phyloP scores from a whole-genome alignment of 2,329 filamentous ascomycete species.

The Phyllosticta citribraziliensis region DNA sequence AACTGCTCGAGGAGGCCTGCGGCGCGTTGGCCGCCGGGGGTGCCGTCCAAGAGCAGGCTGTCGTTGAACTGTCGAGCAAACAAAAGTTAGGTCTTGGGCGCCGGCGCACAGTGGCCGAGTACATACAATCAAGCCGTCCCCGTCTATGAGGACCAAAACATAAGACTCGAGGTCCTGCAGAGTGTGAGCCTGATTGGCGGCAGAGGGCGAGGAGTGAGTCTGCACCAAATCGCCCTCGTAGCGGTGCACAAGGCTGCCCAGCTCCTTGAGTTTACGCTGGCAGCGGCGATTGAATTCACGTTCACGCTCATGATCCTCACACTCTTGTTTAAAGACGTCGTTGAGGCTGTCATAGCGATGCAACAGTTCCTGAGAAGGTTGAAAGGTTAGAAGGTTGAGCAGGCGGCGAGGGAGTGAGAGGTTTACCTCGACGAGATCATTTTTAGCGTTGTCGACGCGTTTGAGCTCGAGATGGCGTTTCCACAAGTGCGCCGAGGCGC shows the following conservation, averaged over 20 bases:
- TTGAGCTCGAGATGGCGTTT: slow-evolving; percentile 24
- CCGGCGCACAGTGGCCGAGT: neutral
- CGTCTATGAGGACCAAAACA: slow-evolving; percentile 45
- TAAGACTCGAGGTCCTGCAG: slow-evolving; percentile 28
- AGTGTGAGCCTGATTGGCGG: slow-evolving; percentile 5
- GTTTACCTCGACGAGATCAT: slow-evolving; percentile 23
- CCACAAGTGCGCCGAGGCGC: slow-evolving; percentile 15
- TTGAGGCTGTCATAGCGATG: slow-evolving; percentile 29
- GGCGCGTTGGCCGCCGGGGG: slow-evolving; percentile 43
- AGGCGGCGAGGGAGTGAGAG: neutral
- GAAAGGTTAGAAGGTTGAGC: neutral
- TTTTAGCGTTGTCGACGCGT: slow-evolving; percentile 21
- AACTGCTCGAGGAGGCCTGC: slow-evolving; percentile 39
- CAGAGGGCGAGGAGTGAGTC: slow-evolving; percentile 6
- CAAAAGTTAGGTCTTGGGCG: neutral
- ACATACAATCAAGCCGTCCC: slow-evolving; percentile 40
- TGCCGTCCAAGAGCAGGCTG: slow-evolving; percentile 39
- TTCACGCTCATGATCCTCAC: slow-evolving; percentile 19
- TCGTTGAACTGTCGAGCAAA: slow-evolving; percentile 35
- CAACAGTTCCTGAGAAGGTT: slow-evolving; percentile 30
- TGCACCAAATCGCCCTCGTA: slow-evolving; percentile 20
- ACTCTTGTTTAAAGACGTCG: slow-evolving; percentile 21
- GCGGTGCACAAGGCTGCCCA: slow-evolving; percentile 14
- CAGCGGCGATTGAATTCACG: slow-evolving; percentile 15
- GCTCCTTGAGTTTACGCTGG: slow-evolving; percentile 17